Evolutionary conservation across 202 grass and related monocot genomes (phyloP), one percentile per base, ranked within the genome.

Genomic region (Bolboschoenoplectus hybrid): DNA sequence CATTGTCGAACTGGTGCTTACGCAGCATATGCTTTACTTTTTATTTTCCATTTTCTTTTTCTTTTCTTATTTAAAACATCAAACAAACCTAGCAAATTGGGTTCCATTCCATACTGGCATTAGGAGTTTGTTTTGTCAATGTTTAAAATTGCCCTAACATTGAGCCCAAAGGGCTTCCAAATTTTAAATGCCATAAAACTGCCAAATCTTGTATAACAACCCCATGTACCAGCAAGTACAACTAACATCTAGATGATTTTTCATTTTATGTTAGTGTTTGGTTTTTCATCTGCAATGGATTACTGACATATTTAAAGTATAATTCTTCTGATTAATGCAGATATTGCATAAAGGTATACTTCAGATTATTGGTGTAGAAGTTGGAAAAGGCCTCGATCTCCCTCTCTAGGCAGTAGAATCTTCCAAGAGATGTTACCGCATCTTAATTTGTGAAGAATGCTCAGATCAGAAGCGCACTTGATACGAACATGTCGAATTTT

Each of bases 301-400:
- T 6, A 67, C 7, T 83, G 61, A 83, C 2, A 66, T 39, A 49
- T 1, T 63, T 6, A 17, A 46, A 45, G 19, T 38, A 55, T 55
- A 38, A 51, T 72, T 72, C 2, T 58, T 65, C 63, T 19, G n/a
- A 64, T 83, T 44, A 5, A 89, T 63, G 2, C 94, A 92, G 92
- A 85, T 94, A 82, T 50, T 91, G 34, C 60, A 90, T 86, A 94
- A 90, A 82, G 90, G 94, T 2, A 26, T 94, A 69, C 89, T 97
- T 81, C 87, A 97, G 88, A 87, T 93, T 11, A 90, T 93, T 86
- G 91, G 94, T 61, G 85, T 96, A 16, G 91, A 93, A 67, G 76
- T 96, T 62, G 93, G 93, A 8, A 96, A 93, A 93, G 93, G 93
- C 3, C 93, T 96, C 8, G 89, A 96, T 63, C 51, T 96, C 55